Evolutionary conservation across 768 basidiomycete species (phyloP), one percentile per base, ranked within the genome.

Genomic region (Phaffia australis): DNA sequence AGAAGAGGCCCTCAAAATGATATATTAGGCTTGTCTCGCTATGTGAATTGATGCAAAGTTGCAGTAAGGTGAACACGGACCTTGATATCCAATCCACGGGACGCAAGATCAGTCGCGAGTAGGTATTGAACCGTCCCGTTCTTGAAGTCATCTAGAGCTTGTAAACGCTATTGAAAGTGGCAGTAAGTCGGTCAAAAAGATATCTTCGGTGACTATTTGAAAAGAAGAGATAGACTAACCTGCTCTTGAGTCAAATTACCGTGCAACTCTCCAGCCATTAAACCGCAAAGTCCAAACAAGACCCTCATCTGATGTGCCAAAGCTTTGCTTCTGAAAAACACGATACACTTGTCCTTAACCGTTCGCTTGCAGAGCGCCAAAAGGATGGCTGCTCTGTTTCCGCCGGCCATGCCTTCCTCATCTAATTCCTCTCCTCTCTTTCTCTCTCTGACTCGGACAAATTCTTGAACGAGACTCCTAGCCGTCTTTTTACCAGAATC

Each of bases 171-270:
- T 32, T 52, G n/a, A 19, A 35, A 1, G 3, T 30, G 50, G 19
- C 19, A 23, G 25, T n/a, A 4, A 23, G 47, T 62, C 60, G 29
- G 23, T 42, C 25, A 29, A 19, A 30, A 27, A 21, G 56, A 11
- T 18, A 29, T n/a, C 25, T 19, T 32, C 15, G 21, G 49, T 14
- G 23, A 57, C 21, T 2, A 18, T 21, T 21, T 30, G 32, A 60
- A n/a, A 25, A 47, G 47, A 62, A 6, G 50, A 46, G 35, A 27
- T 7, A 29, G 32, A 76, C 78, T 56, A 66, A 87, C 92, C 82
- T 95, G 90, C 77, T 98, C 95, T 77, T 99, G 95, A 19, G 88
- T 85, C 69, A 99, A 81, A 74, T 99, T 88, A 2, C 95, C 95
- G 72, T 99, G 95, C 64, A 99, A 76, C 75, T 99, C 95, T 60